Evolutionary conservation across 2,329 filamentous ascomycete species (phyloP).

Genomic region (Penicillium sp.): DNA sequence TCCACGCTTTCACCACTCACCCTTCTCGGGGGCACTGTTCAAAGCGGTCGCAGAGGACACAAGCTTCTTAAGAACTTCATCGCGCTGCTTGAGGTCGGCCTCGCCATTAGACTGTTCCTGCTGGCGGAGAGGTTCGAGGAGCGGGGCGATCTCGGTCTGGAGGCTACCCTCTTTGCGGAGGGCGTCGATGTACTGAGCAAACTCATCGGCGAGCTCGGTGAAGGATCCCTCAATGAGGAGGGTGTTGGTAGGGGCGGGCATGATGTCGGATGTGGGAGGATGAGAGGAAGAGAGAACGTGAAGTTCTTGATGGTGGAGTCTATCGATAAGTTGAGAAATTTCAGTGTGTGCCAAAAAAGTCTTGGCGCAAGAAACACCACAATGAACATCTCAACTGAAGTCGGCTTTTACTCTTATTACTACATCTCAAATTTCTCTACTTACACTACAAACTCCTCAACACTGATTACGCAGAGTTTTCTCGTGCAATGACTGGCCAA

Average conservation of each 20-base stretch:
- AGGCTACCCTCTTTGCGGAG: conserved; percentile 64
- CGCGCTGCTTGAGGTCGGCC: conserved; percentile 59
- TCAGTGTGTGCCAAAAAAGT: conserved; percentile 42
- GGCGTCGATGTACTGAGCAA: conserved; percentile 88
- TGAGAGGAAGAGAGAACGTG: conserved; percentile 19
- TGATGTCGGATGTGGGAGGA: conserved; percentile 32
- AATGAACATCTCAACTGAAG: conserved; percentile 7
- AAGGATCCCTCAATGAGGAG: conserved; percentile 85
- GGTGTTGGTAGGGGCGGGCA: conserved; percentile 60
- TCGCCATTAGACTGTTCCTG: conserved; percentile 52
- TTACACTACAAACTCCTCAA: neutral
- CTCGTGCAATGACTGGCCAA: neutral
- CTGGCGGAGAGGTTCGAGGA: conserved; percentile 57
- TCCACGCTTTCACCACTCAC: conserved; percentile 36
- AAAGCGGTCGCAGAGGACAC: conserved; percentile 73
- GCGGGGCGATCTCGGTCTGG: conserved; percentile 63
- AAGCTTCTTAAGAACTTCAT: conserved; percentile 84
- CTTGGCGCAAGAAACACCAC: conserved; percentile 34
- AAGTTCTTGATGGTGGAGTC: conserved; percentile 35
- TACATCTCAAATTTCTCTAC: neutral
- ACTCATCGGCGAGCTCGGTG: conserved; percentile 87
- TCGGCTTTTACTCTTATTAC: neutral
- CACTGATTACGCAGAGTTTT: neutral
- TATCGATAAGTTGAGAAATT: conserved; percentile 42
- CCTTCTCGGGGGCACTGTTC: conserved; percentile 85